A percentile compares a stretch with the other conserved stretches of the same genome.
phyloP scores from a whole-genome alignment of 2,329 filamentous ascomycete species.

The Plenodomus tracheiphilus region DNA sequence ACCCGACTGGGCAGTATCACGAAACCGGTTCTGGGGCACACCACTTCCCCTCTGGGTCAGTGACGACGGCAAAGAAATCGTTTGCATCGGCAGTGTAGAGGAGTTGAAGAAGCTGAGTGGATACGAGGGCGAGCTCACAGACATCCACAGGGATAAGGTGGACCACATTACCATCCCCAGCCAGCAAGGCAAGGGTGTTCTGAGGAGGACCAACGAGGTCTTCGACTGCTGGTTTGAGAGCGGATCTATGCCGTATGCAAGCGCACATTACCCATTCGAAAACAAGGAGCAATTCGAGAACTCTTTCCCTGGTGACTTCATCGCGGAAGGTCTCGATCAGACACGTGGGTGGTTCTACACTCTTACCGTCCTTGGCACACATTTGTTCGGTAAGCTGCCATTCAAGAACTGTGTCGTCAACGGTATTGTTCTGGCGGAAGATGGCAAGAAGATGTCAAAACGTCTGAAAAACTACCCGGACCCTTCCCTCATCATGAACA shows the following conservation, averaged over 20 bases:
- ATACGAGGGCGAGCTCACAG: constrained; percentile 78
- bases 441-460: constrained; percentile 99
- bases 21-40: constrained; percentile 95
- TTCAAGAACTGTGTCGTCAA: constrained; percentile 98
- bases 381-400: constrained; percentile 80
- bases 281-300: constrained; percentile 79
- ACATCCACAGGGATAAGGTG: constrained; percentile 90
- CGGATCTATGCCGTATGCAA: constrained; percentile 92
- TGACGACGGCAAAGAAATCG: constrained; percentile 81
- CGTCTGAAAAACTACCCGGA: constrained; percentile 95
- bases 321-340: constrained; percentile 90
- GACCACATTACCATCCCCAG: constrained; percentile 94
- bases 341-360: constrained; percentile 98
- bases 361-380: constrained; percentile 81
- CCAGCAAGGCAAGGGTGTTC: constrained; percentile 79
- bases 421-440: constrained; percentile 88
- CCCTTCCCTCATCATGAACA: constrained; percentile 77
- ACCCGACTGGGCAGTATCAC: constrained; percentile 91
- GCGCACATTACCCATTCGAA: constrained; percentile 89
- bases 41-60: constrained; percentile 91
- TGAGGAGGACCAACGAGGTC: constrained; percentile 81
- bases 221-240: constrained; percentile 99
- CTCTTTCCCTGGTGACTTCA: constrained; percentile 89
- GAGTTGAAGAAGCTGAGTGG: constrained; percentile 86
- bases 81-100: constrained; percentile 82